phyloP scores from a whole-genome alignment of 768 basidiomycete genomes.

The Exidia glandulosa region DNA sequence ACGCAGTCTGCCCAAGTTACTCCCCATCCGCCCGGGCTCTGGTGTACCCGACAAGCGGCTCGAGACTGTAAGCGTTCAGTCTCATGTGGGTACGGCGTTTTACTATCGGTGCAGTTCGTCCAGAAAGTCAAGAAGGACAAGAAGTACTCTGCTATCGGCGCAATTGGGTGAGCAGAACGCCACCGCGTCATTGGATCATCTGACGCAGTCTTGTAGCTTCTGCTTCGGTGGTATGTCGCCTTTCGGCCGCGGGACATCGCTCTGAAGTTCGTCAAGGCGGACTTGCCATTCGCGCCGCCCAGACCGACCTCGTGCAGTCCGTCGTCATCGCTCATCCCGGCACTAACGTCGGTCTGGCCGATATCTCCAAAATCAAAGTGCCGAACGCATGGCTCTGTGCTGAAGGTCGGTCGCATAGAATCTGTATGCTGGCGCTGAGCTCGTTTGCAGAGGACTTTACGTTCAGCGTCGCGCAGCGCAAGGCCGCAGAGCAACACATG shows the following conservation, averaged over 20 bases:
- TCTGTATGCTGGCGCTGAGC: not conserved
- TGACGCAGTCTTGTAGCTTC: slow-evolving; percentile 25
- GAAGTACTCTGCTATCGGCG: slow-evolving; percentile 29
- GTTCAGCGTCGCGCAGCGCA: slow-evolving; percentile 8
- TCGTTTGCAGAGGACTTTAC: slow-evolving; percentile 11
- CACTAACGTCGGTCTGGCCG: slow-evolving; percentile 12
- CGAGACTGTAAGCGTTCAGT: slow-evolving; percentile 14
- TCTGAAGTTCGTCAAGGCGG: slow-evolving; percentile 14
- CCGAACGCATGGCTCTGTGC: slow-evolving; percentile 24
- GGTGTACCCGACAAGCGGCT: slow-evolving; percentile 19
- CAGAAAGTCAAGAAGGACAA: slow-evolving; percentile 26
- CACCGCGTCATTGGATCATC: not conserved
- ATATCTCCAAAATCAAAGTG: slow-evolving; percentile 27
- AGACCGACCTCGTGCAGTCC: slow-evolving; percentile 23
- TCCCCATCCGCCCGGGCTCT: slow-evolving; percentile 15
- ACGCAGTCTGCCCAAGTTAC: slow-evolving; percentile 11
- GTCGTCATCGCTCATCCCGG: slow-evolving; percentile 34
- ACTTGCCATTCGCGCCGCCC: slow-evolving; percentile 17
- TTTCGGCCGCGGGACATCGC: slow-evolving; percentile 20
- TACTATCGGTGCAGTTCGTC: slow-evolving; percentile 27
- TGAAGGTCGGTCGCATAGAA: slow-evolving; percentile 18
- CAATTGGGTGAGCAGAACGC: slow-evolving; percentile 32
- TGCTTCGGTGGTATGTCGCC: no score
- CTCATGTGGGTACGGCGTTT: no score
- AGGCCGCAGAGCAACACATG: slow-evolving; percentile 20